Evolutionary conservation across 164 flowering plant species (phyloP).

Genomic region (grape (Vitis vinifera)): DNA sequence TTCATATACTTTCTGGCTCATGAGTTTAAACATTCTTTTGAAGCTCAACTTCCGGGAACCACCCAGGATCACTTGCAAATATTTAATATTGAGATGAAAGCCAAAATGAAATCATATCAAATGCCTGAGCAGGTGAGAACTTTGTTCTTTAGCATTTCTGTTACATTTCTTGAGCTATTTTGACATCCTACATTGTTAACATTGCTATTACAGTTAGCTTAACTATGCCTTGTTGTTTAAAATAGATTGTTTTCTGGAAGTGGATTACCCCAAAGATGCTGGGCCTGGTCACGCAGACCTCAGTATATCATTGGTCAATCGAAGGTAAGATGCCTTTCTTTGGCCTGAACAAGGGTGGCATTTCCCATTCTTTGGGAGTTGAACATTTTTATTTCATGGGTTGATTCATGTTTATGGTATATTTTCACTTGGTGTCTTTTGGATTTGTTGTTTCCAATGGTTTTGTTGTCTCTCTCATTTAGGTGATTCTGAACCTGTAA

Average conservation of each 20-base stretch:
- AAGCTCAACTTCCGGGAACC: conserved; percentile 96
- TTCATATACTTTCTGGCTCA: conserved; percentile 9
- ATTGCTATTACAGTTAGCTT: not conserved
- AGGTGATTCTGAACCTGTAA: conserved; percentile 95
- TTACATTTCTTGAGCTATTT: not conserved
- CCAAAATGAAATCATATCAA: conserved; percentile 95
- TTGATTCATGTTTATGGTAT: not conserved
- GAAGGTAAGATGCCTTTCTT: conserved; percentile 54
- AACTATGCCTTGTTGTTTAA: conserved; percentile 5
- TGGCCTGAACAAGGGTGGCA: not conserved
- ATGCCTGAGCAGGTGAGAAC: conserved; percentile 94
- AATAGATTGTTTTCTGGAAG: conserved; percentile 95
- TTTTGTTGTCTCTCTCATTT: conserved; percentile 8
- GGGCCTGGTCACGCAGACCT: conserved; percentile 91
- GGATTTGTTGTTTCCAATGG: not conserved
- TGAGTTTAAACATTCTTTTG: conserved; percentile 26
- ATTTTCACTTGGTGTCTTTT: not conserved
- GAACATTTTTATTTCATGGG: too few species aligned
- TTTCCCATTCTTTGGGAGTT: too few species aligned
- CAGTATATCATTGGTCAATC: conserved; percentile 97
- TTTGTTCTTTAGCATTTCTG: not conserved
- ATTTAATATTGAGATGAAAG: conserved; percentile 93
- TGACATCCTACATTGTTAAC: not conserved
- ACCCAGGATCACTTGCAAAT: conserved; percentile 96
- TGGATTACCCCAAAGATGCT: conserved; percentile 90